Evolutionary conservation across 2,329 filamentous ascomycete species (phyloP).

Genomic region (Lasiodiplodia sp.): DNA sequence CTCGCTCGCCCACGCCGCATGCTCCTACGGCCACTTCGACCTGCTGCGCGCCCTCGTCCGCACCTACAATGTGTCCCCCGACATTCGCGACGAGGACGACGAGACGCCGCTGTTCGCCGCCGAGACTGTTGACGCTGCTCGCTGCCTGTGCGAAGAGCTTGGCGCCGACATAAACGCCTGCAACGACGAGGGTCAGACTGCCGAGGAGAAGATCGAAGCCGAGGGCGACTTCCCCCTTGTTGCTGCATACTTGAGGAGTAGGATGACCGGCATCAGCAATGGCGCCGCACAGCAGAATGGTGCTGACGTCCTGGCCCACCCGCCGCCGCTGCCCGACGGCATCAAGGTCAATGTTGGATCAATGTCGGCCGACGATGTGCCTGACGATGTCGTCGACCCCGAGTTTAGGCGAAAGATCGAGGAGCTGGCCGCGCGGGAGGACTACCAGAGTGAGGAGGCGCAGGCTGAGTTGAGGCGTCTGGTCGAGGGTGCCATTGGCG

Average conservation of each 20-base stretch:
- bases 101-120: slow-evolving; percentile 96
- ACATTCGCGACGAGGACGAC: slow-evolving; percentile 86
- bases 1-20: slow-evolving; percentile 89
- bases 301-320: slow-evolving; percentile 43
- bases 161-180: slow-evolving; percentile 69
- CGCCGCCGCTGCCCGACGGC: slow-evolving; percentile 75
- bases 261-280: slow-evolving; percentile 39
- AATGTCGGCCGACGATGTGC: slow-evolving; percentile 63
- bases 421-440: slow-evolving; percentile 80
- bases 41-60: slow-evolving; percentile 77
- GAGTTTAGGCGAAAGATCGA: slow-evolving; percentile 88
- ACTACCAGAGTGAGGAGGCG: slow-evolving; percentile 81
- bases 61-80: slow-evolving; percentile 80
- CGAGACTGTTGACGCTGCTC: slow-evolving; percentile 80
- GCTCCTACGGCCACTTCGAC: slow-evolving; percentile 87
- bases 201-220: slow-evolving; percentile 77
- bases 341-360: slow-evolving; percentile 80
- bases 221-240: slow-evolving; percentile 82
- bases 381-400: slow-evolving; percentile 69
- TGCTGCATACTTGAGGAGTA: slow-evolving; percentile 68
- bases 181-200: slow-evolving; percentile 80
- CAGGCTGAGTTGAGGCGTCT: slow-evolving; percentile 81
- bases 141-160: slow-evolving; percentile 82
- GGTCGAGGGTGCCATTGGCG: slow-evolving; percentile 79
- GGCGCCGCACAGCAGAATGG: slow-evolving; percentile 31